Conservation (phyloP, 352 stramenopile species). For the Phytopythium boreale region DNA sequence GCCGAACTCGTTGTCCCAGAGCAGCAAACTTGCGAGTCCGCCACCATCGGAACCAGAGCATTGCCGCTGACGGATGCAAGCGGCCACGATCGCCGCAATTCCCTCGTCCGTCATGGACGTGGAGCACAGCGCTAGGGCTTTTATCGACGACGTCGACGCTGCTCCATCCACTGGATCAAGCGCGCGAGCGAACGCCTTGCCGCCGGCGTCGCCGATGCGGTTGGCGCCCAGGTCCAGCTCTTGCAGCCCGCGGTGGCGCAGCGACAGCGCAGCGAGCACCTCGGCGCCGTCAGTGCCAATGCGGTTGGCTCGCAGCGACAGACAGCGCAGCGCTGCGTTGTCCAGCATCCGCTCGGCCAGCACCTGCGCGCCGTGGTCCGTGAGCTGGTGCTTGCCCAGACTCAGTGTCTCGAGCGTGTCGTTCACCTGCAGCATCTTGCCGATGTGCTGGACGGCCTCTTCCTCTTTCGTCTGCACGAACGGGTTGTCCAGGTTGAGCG, state of each 20-base stretch:
- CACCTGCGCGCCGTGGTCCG: slow-evolving; percentile 62
- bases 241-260: slow-evolving; percentile 40
- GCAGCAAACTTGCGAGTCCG: slow-evolving; percentile 37
- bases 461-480: slow-evolving; percentile 58
- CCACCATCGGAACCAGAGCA: slow-evolving; percentile 18
- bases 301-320: slow-evolving; percentile 58
- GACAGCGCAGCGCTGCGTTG: slow-evolving; percentile 53
- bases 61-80: slow-evolving; percentile 35
- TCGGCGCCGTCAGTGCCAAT: slow-evolving; percentile 60
- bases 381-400: slow-evolving; percentile 70
- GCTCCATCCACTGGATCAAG: slow-evolving; percentile 33
- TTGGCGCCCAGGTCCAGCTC: slow-evolving; percentile 70
- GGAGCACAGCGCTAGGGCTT: slow-evolving; percentile 47
- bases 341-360: slow-evolving; percentile 67
- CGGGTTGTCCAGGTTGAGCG: slow-evolving; percentile 63
- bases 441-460: slow-evolving; percentile 66
- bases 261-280: slow-evolving; percentile 50
- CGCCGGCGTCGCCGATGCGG: slow-evolving; percentile 54
- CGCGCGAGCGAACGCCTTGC: slow-evolving; percentile 50
- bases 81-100: slow-evolving; percentile 32
- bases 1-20: slow-evolving; percentile 77
- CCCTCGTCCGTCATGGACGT: slow-evolving; percentile 59
- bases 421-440: slow-evolving; percentile 79
- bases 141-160: slow-evolving; percentile 7
- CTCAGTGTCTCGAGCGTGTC: slow-evolving; percentile 48